These are phyloP conservation scores for Neurospora sp. DNA, from an alignment of 495 filamentous ascomycete species.

Conservation along the genomic window DNA sequence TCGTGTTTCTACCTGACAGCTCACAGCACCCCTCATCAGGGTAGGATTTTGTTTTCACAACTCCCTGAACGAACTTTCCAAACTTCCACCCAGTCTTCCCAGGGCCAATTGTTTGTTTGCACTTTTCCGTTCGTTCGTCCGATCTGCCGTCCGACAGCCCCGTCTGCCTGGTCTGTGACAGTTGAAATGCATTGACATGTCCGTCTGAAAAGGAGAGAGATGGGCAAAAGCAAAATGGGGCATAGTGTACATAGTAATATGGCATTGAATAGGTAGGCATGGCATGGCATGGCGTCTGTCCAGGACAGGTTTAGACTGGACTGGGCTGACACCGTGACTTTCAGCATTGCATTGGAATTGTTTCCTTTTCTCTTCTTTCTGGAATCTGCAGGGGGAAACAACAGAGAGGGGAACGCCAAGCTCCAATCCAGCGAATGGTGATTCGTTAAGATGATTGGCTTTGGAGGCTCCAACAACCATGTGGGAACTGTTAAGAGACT, in stretches of 20 bases:
- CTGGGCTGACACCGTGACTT: background rate
- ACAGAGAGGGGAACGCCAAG: background rate
- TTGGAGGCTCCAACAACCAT: background rate
- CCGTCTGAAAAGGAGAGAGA: background rate
- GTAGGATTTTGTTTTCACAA: background rate
- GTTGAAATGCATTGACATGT: background rate
- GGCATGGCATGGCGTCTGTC: background rate
- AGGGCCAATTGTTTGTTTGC: background rate
- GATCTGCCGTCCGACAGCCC: background rate
- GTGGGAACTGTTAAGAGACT: background rate
- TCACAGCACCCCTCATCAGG: background rate
- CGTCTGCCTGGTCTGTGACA: background rate
- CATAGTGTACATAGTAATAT: background rate
- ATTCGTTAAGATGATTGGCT: background rate
- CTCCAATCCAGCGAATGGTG: background rate
- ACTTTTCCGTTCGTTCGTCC: background rate
- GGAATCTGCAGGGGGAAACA: background rate
- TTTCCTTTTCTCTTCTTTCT: background rate
- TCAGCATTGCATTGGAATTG: background rate
- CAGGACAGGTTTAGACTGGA: background rate
- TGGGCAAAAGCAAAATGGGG: background rate
- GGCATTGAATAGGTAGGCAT: background rate
- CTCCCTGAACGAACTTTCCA: background rate
- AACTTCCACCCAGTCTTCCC: background rate
- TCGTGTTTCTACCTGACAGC: background rate